Base-by-base conservation (phyloP, 1,284 basidiomycete genomes). In the Marasmius tenuissimus region DNA sequence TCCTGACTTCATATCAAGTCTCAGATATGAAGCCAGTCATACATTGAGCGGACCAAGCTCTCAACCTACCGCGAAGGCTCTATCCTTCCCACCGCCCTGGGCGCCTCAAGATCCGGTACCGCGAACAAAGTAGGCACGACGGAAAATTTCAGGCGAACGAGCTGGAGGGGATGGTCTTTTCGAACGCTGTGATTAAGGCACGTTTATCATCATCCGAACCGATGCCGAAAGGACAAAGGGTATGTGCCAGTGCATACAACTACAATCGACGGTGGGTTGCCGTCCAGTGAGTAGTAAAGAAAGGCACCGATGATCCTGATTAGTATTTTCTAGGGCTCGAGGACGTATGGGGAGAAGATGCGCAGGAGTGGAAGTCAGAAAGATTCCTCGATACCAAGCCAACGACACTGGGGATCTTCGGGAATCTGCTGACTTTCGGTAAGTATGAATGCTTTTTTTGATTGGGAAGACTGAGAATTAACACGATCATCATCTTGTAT, bases 111-210 rank as follows among this genome's bases (percentile, higher is more conserved):
- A 27, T 27, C 4, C 69, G 67, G 12, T 16, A 61, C 38, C 60
- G 61, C 11, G 20, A 50, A 16, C 37, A 49, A 39, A 58, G 42
- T 9, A 58, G 62, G 33, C 49, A 54, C 18, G 58, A 51, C 5
- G 51, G 20, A 2, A 70, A 69, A 9, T 67, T 73, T 50, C 65
- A 64, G 42, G 61, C 68, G 6, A 66, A 68, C 10, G 74, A 76
- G 56, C 66, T 47, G 45, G 45, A 47, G 9, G 45, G 45, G 9
- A 47, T 47, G 45, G 45, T 20, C 8, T 20, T 18, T n/a, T 47
- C n/a, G 45, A 47, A 47, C 20, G n/a, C n/a, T 8, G 45, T n/a
- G 16, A 47, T 47, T 7, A 47, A n/a, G 45, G 45, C 20, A 16
- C 45, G 4, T 20, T 6, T 12, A 42, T 47, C 40, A 12, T 42